phyloP scores from a whole-genome alignment of 768 basidiomycete species.

The Mycena vitilis region DNA sequence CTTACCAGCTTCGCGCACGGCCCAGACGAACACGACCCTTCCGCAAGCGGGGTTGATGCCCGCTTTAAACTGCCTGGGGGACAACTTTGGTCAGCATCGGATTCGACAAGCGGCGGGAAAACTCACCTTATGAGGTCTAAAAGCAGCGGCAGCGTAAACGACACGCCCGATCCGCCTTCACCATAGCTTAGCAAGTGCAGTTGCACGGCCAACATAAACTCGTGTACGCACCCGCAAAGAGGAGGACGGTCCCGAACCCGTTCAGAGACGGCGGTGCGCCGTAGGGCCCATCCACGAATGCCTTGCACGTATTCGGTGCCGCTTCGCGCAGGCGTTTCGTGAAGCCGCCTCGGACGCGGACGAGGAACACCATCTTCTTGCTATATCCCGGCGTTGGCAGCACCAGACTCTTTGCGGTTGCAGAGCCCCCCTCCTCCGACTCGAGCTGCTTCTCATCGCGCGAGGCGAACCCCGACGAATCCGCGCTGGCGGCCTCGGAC shows the following conservation, averaged over 20 bases:
- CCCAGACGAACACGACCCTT: slow-evolving; percentile 55
- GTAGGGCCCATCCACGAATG: slow-evolving; percentile 73
- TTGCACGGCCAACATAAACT: background rate
- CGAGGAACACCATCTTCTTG: slow-evolving; percentile 64
- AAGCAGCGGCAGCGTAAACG: slow-evolving; percentile 59
- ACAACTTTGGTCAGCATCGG: background rate
- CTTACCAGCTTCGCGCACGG: slow-evolving; percentile 52
- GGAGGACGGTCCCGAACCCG: slow-evolving; percentile 57
- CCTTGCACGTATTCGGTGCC: slow-evolving; percentile 46
- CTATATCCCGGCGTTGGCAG: slow-evolving; percentile 7
- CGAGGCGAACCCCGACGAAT: background rate
- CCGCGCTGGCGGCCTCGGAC: background rate
- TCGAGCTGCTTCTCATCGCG: slow-evolving; percentile 10
- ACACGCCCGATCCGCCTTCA: slow-evolving; percentile 60
- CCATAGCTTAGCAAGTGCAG: background rate
- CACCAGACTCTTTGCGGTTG: background rate
- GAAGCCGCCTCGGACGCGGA: slow-evolving; percentile 70
- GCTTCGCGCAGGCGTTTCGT: slow-evolving; percentile 59
- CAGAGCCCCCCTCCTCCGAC: slow-evolving; percentile 1
- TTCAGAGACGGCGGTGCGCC: slow-evolving; percentile 55
- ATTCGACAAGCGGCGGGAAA: background rate
- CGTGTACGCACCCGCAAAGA: slow-evolving; percentile 57
- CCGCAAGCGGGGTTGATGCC: slow-evolving; percentile 29
- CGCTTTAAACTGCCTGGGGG: slow-evolving; percentile 10
- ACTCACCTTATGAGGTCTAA: slow-evolving; percentile 54